Evolutionary conservation across 148 eudicot genomes (phyloP).

Genomic region (Camellia sinensis): DNA sequence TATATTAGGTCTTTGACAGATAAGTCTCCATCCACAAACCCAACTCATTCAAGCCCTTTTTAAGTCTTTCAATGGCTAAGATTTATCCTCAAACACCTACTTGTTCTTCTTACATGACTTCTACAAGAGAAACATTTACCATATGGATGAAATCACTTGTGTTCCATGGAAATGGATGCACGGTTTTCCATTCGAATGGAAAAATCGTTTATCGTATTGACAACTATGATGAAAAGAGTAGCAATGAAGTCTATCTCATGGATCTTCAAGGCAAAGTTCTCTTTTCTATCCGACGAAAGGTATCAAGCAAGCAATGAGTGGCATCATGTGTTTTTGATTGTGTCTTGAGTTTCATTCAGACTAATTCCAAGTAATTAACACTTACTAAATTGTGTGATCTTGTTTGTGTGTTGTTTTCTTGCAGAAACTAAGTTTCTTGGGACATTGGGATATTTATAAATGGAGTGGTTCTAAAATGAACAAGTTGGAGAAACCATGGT

Average conservation of each 20-base stretch:
- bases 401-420: slow-evolving; percentile 6
- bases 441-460: slow-evolving; percentile 59
- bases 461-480: slow-evolving; percentile 25
- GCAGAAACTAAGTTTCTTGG: slow-evolving; percentile 46
- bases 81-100: slow-evolving; percentile 39
- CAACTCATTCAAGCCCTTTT: background rate
- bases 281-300: slow-evolving; percentile 58
- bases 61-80: slow-evolving; percentile 29
- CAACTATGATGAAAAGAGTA: slow-evolving; percentile 55
- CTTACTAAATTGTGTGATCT: background rate
- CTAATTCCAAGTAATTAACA: no score
- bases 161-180: slow-evolving; percentile 64
- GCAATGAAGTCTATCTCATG: slow-evolving; percentile 66
- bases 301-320: slow-evolving; percentile 14
- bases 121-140: slow-evolving; percentile 45
- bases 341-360: no score
- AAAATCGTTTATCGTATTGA: slow-evolving; percentile 69
- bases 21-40: background rate
- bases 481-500: slow-evolving; percentile 43
- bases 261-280: slow-evolving; percentile 64
- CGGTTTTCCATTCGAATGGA: slow-evolving; percentile 62
- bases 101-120: slow-evolving; percentile 15
- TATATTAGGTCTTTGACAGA: background rate
- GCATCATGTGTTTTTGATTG: no score
- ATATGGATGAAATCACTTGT: slow-evolving; percentile 88